A percentile compares a stretch with the other conserved stretches of the same genome.
Conservation (phyloP, 2,329 filamentous ascomycete genomes). For the Epichloe typhina region DNA sequence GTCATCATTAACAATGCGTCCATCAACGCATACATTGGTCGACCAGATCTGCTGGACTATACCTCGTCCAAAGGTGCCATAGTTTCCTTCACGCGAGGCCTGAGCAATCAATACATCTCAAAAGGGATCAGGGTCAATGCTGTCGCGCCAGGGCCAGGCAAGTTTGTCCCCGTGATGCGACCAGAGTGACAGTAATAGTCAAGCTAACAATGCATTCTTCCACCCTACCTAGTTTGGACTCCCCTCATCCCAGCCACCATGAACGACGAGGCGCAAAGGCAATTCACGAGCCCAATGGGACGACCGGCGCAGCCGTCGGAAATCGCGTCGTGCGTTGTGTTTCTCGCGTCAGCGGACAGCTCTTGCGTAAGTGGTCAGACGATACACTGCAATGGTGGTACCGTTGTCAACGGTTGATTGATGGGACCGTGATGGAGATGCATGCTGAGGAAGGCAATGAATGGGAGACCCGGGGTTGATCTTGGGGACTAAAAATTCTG, state of each 20-base stretch:
- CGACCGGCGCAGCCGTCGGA: slow-evolving; percentile 68
- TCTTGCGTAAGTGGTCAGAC: slow-evolving; percentile 61
- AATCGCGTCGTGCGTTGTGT: slow-evolving; percentile 71
- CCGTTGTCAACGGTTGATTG: slow-evolving; percentile 29
- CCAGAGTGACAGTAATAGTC: too few relatives aligned
- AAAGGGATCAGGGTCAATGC: slow-evolving; percentile 67
- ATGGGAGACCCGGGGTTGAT: too few relatives aligned
- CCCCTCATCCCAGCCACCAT: slow-evolving; percentile 64
- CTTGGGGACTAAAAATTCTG: too few relatives aligned
- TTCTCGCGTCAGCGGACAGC: slow-evolving; percentile 63
- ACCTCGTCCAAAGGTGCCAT: slow-evolving; percentile 70
- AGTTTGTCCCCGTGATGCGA: background rate
- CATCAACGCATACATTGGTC: slow-evolving; percentile 72
- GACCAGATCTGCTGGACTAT: slow-evolving; percentile 70
- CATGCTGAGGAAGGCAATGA: too few relatives aligned
- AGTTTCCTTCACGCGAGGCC: slow-evolving; percentile 62
- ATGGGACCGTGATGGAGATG: background rate
- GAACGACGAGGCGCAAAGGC: slow-evolving; percentile 54
- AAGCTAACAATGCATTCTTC: too few relatives aligned
- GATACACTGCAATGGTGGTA: slow-evolving; percentile 39
- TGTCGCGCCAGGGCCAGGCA: slow-evolving; percentile 57
- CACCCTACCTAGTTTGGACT: slow-evolving; percentile 45
- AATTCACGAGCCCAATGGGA: slow-evolving; percentile 64
- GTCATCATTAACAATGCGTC: slow-evolving; percentile 80
- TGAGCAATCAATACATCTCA: slow-evolving; percentile 60